Evolutionary conservation across 2,329 filamentous ascomycete genomes (phyloP).

Genomic region (Blastomyces parvus): DNA sequence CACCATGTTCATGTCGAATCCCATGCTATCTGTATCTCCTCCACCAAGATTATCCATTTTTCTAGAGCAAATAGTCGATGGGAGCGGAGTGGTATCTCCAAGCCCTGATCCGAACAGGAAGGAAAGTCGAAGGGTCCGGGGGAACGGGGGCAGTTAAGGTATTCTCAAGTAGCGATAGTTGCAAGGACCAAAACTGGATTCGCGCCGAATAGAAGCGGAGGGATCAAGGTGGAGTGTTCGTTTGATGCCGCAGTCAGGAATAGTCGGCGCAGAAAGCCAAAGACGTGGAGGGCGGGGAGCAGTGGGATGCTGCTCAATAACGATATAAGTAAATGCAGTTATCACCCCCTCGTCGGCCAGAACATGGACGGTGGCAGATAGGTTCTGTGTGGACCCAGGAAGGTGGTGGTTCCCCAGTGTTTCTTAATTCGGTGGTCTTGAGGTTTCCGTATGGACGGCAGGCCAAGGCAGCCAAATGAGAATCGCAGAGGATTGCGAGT

Average conservation of each 20-base stretch:
- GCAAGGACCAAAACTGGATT: neutral
- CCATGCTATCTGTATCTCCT: constrained; percentile 31
- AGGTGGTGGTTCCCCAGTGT: neutral
- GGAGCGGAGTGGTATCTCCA: neutral
- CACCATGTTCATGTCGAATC: constrained; percentile 45
- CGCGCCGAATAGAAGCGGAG: neutral
- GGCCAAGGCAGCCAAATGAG: neutral
- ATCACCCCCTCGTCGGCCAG: neutral
- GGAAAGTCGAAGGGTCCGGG: neutral
- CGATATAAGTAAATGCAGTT: neutral
- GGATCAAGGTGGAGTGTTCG: neutral
- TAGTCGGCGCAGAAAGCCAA: neutral
- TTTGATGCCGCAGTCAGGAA: neutral
- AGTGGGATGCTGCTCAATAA: neutral
- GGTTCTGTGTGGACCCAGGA: neutral
- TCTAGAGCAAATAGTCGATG: neutral
- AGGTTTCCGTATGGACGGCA: neutral
- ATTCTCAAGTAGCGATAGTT: neutral
- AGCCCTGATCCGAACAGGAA: no score
- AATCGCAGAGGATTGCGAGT: neutral
- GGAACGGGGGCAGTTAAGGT: neutral
- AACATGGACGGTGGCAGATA: neutral
- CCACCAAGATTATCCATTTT: constrained; percentile 18
- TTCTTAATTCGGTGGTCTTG: neutral
- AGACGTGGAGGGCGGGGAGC: neutral